Percentiles rank a stretch among this genome's conserved stretches.
Conservation (phyloP, 306 rosid genomes). For the Cucurbita moschata region DNA sequence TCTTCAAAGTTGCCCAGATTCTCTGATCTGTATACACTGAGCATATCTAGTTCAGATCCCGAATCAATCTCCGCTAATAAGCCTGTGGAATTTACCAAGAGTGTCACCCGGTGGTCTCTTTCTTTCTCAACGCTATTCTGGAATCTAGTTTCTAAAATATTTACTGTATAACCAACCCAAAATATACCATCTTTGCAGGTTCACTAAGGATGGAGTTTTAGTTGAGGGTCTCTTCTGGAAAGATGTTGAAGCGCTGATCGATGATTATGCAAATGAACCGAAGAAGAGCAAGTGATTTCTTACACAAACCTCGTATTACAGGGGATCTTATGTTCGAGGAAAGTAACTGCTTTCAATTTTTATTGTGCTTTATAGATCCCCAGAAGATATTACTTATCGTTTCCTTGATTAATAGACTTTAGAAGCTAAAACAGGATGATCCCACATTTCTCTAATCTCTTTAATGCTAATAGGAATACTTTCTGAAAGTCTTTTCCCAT, state of each 20-base stretch:
- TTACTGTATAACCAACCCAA: background rate
- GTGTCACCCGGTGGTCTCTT: conserved; percentile 41
- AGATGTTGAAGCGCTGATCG: conserved; percentile 29
- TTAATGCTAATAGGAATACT: background rate
- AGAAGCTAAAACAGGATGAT: background rate
- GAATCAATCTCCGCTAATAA: conserved; percentile 40
- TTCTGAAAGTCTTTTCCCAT: background rate
- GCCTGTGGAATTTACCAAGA: conserved; percentile 28
- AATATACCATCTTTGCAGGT: conserved; percentile 18
- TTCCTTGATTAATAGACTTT: conserved; percentile 1
- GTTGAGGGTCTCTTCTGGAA: conserved; percentile 50
- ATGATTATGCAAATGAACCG: conserved; percentile 28
- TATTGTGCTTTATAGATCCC: background rate
- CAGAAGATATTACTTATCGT: background rate
- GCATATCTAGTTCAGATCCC: conserved; percentile 37
- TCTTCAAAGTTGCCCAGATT: conserved; percentile 50
- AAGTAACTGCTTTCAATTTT: conserved; percentile 1
- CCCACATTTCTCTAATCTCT: background rate
- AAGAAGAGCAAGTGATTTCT: conserved; percentile 31
- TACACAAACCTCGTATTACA: background rate
- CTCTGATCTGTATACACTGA: conserved; percentile 42
- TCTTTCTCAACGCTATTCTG: conserved; percentile 10
- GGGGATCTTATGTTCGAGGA: background rate
- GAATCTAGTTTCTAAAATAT: background rate
- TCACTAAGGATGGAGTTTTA: conserved; percentile 43